Conservation (phyloP, 352 stramenopile species). For the Globisporangium megalacanthum region DNA sequence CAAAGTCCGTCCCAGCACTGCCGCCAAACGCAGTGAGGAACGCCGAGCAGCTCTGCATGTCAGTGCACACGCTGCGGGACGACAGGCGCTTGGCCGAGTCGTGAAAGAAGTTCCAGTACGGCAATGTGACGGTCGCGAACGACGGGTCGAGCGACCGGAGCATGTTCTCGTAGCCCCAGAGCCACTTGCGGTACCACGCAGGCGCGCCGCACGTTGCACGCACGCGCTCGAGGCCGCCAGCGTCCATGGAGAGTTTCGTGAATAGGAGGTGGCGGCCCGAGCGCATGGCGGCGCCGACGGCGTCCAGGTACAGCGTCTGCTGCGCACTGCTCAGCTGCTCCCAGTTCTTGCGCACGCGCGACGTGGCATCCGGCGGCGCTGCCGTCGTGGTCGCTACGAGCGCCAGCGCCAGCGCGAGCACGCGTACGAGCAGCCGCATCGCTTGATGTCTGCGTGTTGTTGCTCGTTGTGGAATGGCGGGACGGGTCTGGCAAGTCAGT, state of each 20-base stretch:
- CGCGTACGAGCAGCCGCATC: constrained; percentile 4
- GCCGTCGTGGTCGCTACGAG: background rate
- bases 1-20: constrained; percentile 27
- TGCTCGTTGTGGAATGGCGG: background rate
- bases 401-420: constrained; percentile 4
- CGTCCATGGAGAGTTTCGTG: constrained; percentile 51
- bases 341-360: constrained; percentile 16
- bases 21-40: constrained; percentile 56
- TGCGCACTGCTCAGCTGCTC: constrained; percentile 9
- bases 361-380: background rate
- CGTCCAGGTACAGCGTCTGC: constrained; percentile 39
- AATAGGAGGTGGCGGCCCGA: constrained; percentile 47
- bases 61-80: constrained; percentile 25
- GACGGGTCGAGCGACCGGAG: constrained; percentile 36
- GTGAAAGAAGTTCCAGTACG: constrained; percentile 64
- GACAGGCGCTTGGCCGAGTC: constrained; percentile 50
- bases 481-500: background rate
- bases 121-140: constrained; percentile 47
- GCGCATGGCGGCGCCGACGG: constrained; percentile 45
- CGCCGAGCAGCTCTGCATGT: constrained; percentile 34
- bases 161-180: constrained; percentile 71
- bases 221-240: constrained; percentile 25
- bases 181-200: constrained; percentile 63
- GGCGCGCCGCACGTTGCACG: constrained; percentile 42
- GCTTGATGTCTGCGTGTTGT: background rate